phyloP scores from a whole-genome alignment of 768 basidiomycete species.

The Suillus clintonianus region DNA sequence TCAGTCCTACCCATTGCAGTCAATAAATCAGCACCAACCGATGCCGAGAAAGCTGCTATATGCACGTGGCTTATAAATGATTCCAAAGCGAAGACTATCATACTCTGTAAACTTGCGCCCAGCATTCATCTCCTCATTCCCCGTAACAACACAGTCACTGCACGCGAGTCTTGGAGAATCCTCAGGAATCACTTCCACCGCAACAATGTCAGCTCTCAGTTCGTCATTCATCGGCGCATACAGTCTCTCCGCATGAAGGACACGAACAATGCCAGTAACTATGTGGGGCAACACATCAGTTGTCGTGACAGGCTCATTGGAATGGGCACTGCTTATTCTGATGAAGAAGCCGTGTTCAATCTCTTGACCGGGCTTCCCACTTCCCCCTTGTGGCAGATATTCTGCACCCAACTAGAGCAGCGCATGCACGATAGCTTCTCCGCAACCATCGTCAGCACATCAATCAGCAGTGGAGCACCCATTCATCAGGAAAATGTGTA shows the following conservation, averaged over 20 bases:
- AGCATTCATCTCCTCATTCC: neutral
- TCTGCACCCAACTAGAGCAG: neutral
- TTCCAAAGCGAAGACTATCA: neutral
- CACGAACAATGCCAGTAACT: neutral
- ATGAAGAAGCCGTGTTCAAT: neutral
- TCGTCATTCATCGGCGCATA: neutral
- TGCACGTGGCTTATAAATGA: neutral
- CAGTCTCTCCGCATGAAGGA: neutral
- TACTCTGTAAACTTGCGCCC: neutral
- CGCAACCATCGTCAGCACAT: neutral
- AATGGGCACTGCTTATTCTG: neutral
- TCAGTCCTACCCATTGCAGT: neutral
- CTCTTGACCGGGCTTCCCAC: neutral
- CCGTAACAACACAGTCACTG: neutral
- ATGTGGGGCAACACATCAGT: neutral
- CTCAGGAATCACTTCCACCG: neutral
- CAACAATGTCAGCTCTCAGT: neutral
- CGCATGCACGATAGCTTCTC: neutral
- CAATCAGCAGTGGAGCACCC: neutral
- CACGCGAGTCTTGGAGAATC: neutral
- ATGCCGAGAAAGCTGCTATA: constrained; percentile 2
- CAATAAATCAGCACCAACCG: neutral
- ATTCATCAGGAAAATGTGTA: too few relatives aligned
- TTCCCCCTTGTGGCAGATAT: neutral
- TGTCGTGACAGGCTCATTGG: neutral